Evolutionary conservation across 805 yeast species (phyloP).

Genomic region (Sungouiozyma intestinalis): DNA sequence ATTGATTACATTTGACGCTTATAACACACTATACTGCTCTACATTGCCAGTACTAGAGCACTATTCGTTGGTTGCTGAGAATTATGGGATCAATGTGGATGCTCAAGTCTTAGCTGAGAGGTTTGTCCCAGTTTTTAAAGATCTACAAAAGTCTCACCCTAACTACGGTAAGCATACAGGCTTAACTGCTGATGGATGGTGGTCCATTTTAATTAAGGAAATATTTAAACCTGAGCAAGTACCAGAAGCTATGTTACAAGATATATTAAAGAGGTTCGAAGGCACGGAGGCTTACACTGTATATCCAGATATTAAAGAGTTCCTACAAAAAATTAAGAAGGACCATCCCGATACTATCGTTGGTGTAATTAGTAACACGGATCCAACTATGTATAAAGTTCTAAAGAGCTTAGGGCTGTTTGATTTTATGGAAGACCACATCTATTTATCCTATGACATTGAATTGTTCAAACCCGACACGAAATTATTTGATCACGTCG

Average conservation of each 20-base stretch:
- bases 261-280: constrained; percentile 39
- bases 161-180: constrained; percentile 46
- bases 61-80: constrained; percentile 39
- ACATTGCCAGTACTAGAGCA: constrained; percentile 42
- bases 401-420: constrained; percentile 38
- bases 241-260: constrained; percentile 33
- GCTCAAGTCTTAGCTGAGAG: constrained; percentile 16
- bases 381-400: constrained; percentile 39
- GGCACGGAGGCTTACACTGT: constrained; percentile 42
- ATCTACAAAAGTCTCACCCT: constrained; percentile 36
- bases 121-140: constrained; percentile 29
- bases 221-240: constrained; percentile 31
- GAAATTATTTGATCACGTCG: constrained; percentile 35
- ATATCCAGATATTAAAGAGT: constrained; percentile 43
- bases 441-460: constrained; percentile 48
- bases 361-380: constrained; percentile 52
- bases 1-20: constrained; percentile 56
- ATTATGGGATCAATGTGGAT: constrained; percentile 33
- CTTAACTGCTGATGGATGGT: constrained; percentile 39
- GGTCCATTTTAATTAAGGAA: constrained; percentile 41
- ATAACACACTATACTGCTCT: constrained; percentile 55
- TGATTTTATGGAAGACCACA: constrained; percentile 31
- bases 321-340: constrained; percentile 29
- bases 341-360: constrained; percentile 28
- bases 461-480: constrained; percentile 44